Evolutionary conservation across 345 rosid genomes (phyloP).

Genomic region (Aquilaria sinensis): DNA sequence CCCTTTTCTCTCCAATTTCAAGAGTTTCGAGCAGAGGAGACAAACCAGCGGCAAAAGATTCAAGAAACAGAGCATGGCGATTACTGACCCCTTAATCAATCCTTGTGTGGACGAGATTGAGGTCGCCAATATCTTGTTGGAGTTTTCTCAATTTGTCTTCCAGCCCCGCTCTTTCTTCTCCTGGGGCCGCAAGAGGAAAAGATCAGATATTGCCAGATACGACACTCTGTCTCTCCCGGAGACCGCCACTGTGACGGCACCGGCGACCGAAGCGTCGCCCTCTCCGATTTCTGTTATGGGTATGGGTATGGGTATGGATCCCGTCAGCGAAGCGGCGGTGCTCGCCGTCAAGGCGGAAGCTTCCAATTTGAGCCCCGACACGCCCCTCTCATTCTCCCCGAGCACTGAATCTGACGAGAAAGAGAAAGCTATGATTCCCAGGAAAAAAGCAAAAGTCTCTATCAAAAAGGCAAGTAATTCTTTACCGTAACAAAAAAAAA

Average conservation of each 20-base stretch:
- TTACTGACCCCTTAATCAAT: background rate
- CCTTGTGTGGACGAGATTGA: conserved; percentile 1
- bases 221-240: background rate
- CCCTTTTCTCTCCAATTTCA: background rate
- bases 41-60: background rate
- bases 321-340: too few species aligned
- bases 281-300: too few species aligned
- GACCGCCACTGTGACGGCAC: too few species aligned
- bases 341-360: conserved; percentile 10
- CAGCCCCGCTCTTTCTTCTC: conserved; percentile 3
- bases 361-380: conserved; percentile 27
- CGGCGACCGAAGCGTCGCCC: too few species aligned
- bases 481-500: too few species aligned
- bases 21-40: background rate
- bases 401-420: conserved; percentile 29
- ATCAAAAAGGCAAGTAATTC: too few species aligned
- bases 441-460: conserved; percentile 11
- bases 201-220: conserved; percentile 11
- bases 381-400: conserved; percentile 31
- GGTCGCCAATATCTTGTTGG: conserved; percentile 16
- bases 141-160: conserved; percentile 10
- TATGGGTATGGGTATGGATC: too few species aligned
- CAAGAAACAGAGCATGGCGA: conserved; percentile 5
- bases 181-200: conserved; percentile 28
- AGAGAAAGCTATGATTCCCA: conserved; percentile 12